Conservation (phyloP, 1,284 basidiomycete genomes). For the Naganishia sp. region DNA sequence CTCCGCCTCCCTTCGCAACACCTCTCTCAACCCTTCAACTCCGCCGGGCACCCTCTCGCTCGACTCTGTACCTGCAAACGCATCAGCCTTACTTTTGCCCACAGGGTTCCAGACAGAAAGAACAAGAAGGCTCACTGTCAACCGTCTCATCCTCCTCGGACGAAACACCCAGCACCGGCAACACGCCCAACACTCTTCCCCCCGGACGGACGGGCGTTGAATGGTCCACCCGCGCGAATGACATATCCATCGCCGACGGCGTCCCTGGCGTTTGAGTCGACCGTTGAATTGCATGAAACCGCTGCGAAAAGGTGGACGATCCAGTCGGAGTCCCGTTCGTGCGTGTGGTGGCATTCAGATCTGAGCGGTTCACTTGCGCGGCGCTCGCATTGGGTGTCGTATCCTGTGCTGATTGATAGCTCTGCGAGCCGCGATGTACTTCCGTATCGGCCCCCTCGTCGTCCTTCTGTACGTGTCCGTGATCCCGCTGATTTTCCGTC, state of each 20-base stretch:
- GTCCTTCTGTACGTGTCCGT: background rate
- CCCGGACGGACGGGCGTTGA: slow-evolving; percentile 4
- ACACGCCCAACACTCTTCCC: background rate
- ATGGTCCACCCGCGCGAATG: slow-evolving; percentile 7
- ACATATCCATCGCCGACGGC: background rate
- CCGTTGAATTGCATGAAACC: slow-evolving; percentile 7
- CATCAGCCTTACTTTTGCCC: no score
- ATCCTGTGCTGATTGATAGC: background rate
- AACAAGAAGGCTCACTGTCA: background rate
- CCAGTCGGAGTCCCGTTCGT: background rate
- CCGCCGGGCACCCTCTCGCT: background rate
- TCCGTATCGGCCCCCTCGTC: background rate
- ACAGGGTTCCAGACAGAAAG: background rate
- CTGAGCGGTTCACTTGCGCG: background rate
- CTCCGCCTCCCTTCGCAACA: background rate
- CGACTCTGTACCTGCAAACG: slow-evolving; percentile 7
- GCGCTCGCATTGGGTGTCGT: background rate
- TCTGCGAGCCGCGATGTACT: background rate
- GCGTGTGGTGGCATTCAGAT: no score
- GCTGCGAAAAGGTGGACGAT: slow-evolving; percentile 1
- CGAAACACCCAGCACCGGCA: background rate
- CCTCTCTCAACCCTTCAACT: background rate
- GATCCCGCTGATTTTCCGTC: no score
- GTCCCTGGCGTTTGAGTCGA: background rate
- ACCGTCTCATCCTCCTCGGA: slow-evolving; percentile 19